Conservation (phyloP, 2,329 filamentous ascomycete species). For the Hypoxylon sp. region DNA sequence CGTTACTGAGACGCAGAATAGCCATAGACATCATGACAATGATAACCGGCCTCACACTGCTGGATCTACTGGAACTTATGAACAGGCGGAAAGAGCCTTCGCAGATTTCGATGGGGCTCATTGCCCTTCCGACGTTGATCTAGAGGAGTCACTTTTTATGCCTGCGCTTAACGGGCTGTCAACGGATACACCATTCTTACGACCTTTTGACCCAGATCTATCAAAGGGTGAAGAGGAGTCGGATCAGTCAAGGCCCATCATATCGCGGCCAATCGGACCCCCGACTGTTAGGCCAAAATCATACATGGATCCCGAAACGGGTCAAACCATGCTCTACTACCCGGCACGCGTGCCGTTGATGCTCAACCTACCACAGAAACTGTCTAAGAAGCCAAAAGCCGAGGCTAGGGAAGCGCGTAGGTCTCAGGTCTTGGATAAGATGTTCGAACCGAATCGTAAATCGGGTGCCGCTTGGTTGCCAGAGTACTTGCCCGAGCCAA, state of each 20-base stretch:
- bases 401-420: slow-evolving; percentile 77
- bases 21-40: slow-evolving; percentile 44
- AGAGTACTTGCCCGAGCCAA: slow-evolving; percentile 49
- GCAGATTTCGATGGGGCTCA: slow-evolving; percentile 87
- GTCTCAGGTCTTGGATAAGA: slow-evolving; percentile 78
- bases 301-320: slow-evolving; percentile 74
- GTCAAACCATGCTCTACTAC: slow-evolving; percentile 91
- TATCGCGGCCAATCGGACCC: slow-evolving; percentile 54
- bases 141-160: slow-evolving; percentile 49
- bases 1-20: slow-evolving; percentile 41
- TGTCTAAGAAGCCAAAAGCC: slow-evolving; percentile 80
- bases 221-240: slow-evolving; percentile 44
- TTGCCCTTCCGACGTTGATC: slow-evolving; percentile 69
- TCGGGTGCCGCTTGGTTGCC: slow-evolving; percentile 52
- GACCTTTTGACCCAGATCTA: slow-evolving; percentile 42
- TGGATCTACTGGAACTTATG: slow-evolving; percentile 72
- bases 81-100: slow-evolving; percentile 77
- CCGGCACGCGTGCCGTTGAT: slow-evolving; percentile 94
- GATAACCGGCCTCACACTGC: slow-evolving; percentile 61
- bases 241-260: slow-evolving; percentile 44
- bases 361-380: slow-evolving; percentile 89
- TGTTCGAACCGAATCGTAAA: slow-evolving; percentile 63
- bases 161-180: slow-evolving; percentile 47
- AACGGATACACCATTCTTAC: slow-evolving; percentile 44
- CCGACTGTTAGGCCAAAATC: slow-evolving; percentile 64